Evolutionary conservation across 1,284 basidiomycete species (phyloP), one percentile per base, ranked within the genome.

Genomic region (Sphagnurus paluster): DNA sequence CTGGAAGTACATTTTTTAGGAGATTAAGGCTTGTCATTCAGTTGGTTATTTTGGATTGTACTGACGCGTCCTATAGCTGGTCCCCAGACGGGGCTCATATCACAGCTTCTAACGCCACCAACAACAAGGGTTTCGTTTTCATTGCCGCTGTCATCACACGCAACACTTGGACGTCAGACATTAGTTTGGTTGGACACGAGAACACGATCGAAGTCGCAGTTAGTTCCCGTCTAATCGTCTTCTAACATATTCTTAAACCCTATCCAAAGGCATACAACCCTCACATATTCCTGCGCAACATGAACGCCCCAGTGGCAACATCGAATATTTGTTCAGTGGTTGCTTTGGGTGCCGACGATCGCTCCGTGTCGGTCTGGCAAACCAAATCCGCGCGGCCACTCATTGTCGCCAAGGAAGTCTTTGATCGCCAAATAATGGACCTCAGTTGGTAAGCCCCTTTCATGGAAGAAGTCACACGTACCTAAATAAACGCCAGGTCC

Each of bases 1-100:
- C 97, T 0, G 93, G 92, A 35, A 92, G 89, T 55, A 98, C 93
- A 2, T 99, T 98, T 74, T 98, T 98, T 67, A 77, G 93, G 45
- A 76, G 97, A 52, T 75, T 97, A 16, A 93, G 91, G 93, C 90
- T 51, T 34, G 75, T 61, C 34, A 24, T 21, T n/a, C 5, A 6
- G 16, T 34, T 41, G 37, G 24, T 35, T 40, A 39, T 42, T 29
- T 39, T 6, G 30, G 17, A 24, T 28, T 14, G 16, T 28, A 28
- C 36, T 40, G 49, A 50, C 37, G 21, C 23, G 16, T 33, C 42
- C 37, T 29, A 1, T 46, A 97, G 94, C 60, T 99, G 96, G 97
- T 97, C 95, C 1, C 96, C 96, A 2, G 97, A 99, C 65, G 97
- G 97, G n/a, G 90, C 93, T 5, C 92, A 97, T 61, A 90, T 99